Conservation (phyloP, 2,329 filamentous ascomycete genomes). For the Calonectria pseudoturangicola region DNA sequence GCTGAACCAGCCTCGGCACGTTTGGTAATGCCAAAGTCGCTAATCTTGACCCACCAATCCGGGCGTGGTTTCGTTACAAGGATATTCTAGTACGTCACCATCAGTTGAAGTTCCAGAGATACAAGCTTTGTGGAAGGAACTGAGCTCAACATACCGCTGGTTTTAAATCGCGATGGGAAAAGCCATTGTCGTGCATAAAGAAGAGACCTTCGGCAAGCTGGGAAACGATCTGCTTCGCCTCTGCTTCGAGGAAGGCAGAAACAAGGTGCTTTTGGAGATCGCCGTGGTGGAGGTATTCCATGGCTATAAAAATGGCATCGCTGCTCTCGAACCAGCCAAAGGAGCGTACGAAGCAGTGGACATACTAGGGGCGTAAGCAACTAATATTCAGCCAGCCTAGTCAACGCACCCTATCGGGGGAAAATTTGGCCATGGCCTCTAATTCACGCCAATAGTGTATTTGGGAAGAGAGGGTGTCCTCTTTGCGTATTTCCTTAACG, state of each 20-base stretch:
- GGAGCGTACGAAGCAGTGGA: not conserved
- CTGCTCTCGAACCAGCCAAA: conserved; percentile 28
- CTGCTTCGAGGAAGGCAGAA: not conserved
- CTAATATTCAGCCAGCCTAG: not conserved
- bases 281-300: conserved; percentile 15
- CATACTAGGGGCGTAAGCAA: not conserved
- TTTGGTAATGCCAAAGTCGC: conserved; percentile 33
- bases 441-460: not conserved
- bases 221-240: not conserved
- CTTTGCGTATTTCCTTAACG: not conserved
- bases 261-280: conserved; percentile 20
- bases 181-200: conserved; percentile 15
- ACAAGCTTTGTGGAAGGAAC: not conserved
- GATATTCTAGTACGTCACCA: not conserved
- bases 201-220: conserved; percentile 15
- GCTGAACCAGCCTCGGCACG: not conserved
- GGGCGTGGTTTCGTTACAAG: not conserved
- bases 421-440: not conserved
- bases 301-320: conserved; percentile 20
- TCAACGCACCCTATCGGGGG: not conserved
- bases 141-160: not conserved
- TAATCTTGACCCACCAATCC: conserved; percentile 31
- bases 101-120: not conserved
- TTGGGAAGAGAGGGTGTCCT: not conserved
- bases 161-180: conserved; percentile 27